These are phyloP conservation scores for Grosmannia serpens DNA, from an alignment of 2,329 filamentous ascomycete species.

Conservation along the genomic window DNA sequence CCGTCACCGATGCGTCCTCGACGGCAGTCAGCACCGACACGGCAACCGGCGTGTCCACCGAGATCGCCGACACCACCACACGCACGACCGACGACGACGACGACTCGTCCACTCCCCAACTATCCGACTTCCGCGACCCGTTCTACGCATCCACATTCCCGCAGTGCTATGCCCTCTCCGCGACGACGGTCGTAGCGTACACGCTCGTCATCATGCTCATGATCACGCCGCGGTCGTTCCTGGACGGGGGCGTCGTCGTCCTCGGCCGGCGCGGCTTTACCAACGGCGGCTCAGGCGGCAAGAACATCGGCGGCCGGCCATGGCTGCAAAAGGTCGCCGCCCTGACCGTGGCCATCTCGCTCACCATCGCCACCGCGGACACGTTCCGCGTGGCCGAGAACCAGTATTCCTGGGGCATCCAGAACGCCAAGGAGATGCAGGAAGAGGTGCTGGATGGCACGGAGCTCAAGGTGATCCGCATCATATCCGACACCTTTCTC, in stretches of 20 bases:
- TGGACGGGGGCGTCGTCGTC: constrained; percentile 74
- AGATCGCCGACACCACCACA: constrained; percentile 1
- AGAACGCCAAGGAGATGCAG: constrained; percentile 68
- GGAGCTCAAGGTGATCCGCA: constrained; percentile 78
- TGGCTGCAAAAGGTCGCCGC: constrained; percentile 83
- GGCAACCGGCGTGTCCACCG: neutral
- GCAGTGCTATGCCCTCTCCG: constrained; percentile 84
- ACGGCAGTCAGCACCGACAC: constrained; percentile 12
- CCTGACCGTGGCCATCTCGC: constrained; percentile 64
- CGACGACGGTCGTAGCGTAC: constrained; percentile 83
- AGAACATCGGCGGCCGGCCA: constrained; percentile 81
- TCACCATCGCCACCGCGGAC: constrained; percentile 87
- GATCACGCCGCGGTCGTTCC: constrained; percentile 88
- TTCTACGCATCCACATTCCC: constrained; percentile 93
- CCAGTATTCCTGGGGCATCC: constrained; percentile 70
- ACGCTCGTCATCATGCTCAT: constrained; percentile 88
- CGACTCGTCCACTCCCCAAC: constrained; percentile 21
- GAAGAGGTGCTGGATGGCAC: constrained; percentile 69
- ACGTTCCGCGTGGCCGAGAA: constrained; percentile 74
- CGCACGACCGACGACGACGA: constrained; percentile 14
- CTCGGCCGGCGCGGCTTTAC: constrained; percentile 76
- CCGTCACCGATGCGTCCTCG: constrained; percentile 15
- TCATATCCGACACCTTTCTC: constrained; percentile 91
- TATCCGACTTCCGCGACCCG: constrained; percentile 65
- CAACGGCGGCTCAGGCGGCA: constrained; percentile 63